Base-by-base conservation (phyloP, 2,329 filamentous ascomycete species). In the Graphiopsis chlorocephala region DNA sequence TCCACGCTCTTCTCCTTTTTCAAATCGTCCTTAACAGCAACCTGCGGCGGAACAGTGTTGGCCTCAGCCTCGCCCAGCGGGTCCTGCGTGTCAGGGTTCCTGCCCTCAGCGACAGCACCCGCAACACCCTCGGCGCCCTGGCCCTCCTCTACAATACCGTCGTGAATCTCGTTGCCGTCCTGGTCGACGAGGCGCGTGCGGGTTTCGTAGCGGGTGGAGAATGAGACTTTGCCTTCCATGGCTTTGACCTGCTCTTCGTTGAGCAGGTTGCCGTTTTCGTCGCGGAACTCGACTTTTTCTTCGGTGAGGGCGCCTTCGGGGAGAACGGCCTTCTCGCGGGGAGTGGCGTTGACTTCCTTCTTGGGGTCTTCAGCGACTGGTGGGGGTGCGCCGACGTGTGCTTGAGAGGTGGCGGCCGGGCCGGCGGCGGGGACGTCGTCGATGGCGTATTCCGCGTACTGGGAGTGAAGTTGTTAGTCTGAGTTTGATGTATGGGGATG, bases 201-300 rank as follows among this genome's bases (percentile, higher is more conserved):
- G n/a, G 94, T 97, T 83, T 98, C 94, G 76, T 97, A 97, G 70
- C 90, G 90, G 14, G 95, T 98, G 81, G 96, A 89, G 81, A 99
- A 97, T 73, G 92, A 92, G 66, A 98, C 93, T 79, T 97, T 96
- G 73, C 94, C 95, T 77, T 94, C 86, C 33, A 99, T 86, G 23
- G 86, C 86, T 73, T 90, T 87, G 65, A 99, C 93, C 76, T 97
- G 87, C 73, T 93, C 90, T 63, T 90, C 87, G 73, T 94, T 83
- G 33, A 99, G 85, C 33, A 98, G 77, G 74, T 97, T 97, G 69
- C 95, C 95, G 71, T 96, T 84, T 78, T 97, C 92, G 77, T 98
- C 95, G 62, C 95, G 90, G 80, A 97, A 99, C 79, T 98, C 95
- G 55, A 98, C 82, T 70, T 89, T 90, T 79, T 97, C 91, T 78